phyloP scores from a whole-genome alignment of 2,329 filamentous ascomycete genomes.

The Hypomyces rosellus region DNA sequence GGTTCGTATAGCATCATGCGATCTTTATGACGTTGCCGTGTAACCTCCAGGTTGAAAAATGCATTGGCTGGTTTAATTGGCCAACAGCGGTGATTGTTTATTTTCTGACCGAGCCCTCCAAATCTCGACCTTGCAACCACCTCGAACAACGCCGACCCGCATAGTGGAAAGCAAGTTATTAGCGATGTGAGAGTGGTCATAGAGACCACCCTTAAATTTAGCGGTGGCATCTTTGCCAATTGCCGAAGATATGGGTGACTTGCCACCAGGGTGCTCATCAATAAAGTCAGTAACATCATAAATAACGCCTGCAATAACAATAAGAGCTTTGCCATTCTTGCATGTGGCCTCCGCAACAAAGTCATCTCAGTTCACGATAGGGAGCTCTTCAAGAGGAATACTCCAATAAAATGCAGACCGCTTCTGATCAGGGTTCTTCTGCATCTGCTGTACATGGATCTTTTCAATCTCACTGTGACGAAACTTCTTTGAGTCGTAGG shows the following conservation, averaged over 20 bases:
- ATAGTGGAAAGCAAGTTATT: conserved; percentile 86
- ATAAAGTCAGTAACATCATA: conserved; percentile 82
- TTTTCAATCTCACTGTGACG: conserved; percentile 88
- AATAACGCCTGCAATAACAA: conserved; percentile 76
- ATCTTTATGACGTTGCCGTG: too few relatives aligned
- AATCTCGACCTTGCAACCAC: conserved; percentile 84
- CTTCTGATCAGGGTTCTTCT: conserved; percentile 91
- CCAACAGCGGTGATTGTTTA: conserved; percentile 49
- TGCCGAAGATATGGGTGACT: conserved; percentile 74
- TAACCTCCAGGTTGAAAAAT: too few relatives aligned
- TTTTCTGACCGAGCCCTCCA: conserved; percentile 85
- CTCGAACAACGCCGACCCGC: conserved; percentile 79
- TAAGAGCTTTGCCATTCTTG: conserved; percentile 67
- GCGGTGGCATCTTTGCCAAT: conserved; percentile 84
- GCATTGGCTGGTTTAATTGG: too few relatives aligned
- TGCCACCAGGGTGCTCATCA: conserved; percentile 81
- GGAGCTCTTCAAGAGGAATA: conserved; percentile 75
- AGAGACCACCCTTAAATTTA: conserved; percentile 88
- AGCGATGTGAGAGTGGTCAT: conserved; percentile 82
- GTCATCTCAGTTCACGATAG: conserved; percentile 80
- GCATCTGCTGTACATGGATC: conserved; percentile 78
- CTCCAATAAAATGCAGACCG: conserved; percentile 79
- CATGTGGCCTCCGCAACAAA: conserved; percentile 60
- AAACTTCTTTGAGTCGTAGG: conserved; percentile 86
- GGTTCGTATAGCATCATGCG: too few relatives aligned